Evolutionary conservation across 2,329 filamentous ascomycete genomes (phyloP).

Genomic region (Sporothrix pseudoabietina): DNA sequence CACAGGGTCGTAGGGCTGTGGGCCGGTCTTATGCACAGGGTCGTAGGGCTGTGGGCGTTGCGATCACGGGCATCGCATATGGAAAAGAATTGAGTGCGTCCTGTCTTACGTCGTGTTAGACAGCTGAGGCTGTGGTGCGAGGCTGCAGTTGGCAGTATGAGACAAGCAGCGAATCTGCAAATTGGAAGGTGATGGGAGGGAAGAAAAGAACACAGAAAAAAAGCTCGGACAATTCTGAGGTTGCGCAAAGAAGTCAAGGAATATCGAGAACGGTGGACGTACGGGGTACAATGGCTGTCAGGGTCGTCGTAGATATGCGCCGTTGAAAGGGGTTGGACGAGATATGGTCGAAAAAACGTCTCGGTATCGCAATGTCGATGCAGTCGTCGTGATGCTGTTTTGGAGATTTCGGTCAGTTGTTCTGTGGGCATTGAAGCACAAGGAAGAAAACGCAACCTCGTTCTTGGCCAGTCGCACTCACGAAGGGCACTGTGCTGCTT

Average conservation of each 20-base stretch:
- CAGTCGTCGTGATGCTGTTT: neutral
- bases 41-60: slow-evolving; percentile 24
- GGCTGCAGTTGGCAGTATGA: neutral
- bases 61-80: slow-evolving; percentile 25
- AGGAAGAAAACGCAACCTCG: slow-evolving; percentile 2
- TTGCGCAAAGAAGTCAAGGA: slow-evolving; percentile 10
- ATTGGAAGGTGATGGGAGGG: neutral
- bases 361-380: neutral
- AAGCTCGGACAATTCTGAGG: slow-evolving; percentile 21
- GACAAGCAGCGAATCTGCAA: slow-evolving; percentile 6
- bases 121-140: slow-evolving; percentile 17
- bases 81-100: neutral
- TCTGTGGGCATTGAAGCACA: slow-evolving; percentile 13
- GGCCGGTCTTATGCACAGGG: slow-evolving; percentile 22
- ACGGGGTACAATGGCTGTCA: neutral
- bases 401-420: neutral
- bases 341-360: neutral
- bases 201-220: neutral
- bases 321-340: neutral
- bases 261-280: neutral
- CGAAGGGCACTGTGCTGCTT: neutral
- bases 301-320: neutral
- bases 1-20: slow-evolving; percentile 24
- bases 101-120: slow-evolving; percentile 31
- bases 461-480: slow-evolving; percentile 5